Conservation (phyloP, 352 stramenopile genomes). For the Phytophthora colocasiae region DNA sequence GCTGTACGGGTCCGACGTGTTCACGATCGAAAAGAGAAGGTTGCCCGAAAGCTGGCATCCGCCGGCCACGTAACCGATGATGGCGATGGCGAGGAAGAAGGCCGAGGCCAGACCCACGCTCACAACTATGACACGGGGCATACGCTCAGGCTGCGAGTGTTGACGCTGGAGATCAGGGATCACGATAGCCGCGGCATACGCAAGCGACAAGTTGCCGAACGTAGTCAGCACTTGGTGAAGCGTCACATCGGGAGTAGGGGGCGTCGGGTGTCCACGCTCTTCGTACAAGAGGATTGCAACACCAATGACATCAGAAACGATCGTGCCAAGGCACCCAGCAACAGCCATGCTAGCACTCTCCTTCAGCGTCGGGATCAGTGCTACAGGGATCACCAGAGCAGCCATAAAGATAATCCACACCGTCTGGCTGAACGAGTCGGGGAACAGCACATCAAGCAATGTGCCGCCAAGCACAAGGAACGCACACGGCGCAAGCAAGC, state of each 20-base stretch:
- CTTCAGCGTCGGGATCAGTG: conserved; percentile 55
- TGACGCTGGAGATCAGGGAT: neutral
- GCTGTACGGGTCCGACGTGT: conserved; percentile 19
- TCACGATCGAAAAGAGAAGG: conserved; percentile 58
- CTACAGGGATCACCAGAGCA: conserved; percentile 39
- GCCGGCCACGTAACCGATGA: conserved; percentile 39
- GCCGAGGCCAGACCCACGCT: conserved; percentile 47
- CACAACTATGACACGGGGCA: conserved; percentile 56
- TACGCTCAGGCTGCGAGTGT: conserved; percentile 33
- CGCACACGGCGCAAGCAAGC: conserved; percentile 44
- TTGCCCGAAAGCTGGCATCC: conserved; percentile 63
- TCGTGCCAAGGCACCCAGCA: conserved; percentile 49
- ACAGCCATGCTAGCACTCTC: conserved; percentile 45
- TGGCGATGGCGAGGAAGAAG: conserved; percentile 51
- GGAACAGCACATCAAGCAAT: conserved; percentile 52
- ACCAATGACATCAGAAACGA: conserved; percentile 51
- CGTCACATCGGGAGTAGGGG: conserved; percentile 42
- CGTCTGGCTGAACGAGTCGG: conserved; percentile 43
- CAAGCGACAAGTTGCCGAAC: conserved; percentile 29
- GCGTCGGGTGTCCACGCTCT: conserved; percentile 45
- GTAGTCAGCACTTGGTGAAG: conserved; percentile 49
- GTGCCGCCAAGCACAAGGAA: conserved; percentile 58
- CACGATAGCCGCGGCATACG: neutral
- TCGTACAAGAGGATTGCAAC: conserved; percentile 44
- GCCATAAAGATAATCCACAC: conserved; percentile 62